Conservation (phyloP, 768 basidiomycete genomes). For the Lactarius hatsudake region DNA sequence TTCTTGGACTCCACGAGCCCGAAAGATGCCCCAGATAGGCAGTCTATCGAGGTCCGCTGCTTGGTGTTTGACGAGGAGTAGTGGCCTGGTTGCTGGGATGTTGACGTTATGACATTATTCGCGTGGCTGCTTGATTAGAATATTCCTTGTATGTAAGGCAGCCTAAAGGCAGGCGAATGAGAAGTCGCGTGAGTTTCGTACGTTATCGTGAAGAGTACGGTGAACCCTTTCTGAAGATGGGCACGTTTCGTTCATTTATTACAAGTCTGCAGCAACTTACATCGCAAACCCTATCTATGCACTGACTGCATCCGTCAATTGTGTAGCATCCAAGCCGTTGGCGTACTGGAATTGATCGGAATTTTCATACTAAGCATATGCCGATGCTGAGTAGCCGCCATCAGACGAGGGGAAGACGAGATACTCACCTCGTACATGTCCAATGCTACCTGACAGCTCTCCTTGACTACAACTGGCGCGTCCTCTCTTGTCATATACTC, state of each 20-base stretch:
- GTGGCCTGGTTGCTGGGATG: not conserved
- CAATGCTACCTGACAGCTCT: conserved; percentile 94
- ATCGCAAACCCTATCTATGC: conserved; percentile 29
- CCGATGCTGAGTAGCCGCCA: not conserved
- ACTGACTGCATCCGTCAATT: conserved; percentile 25
- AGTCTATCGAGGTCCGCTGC: conserved; percentile 45
- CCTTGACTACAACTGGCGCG: conserved; percentile 84
- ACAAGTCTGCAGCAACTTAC: conserved; percentile 6
- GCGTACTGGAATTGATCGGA: conserved; percentile 82
- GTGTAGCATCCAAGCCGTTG: conserved; percentile 40
- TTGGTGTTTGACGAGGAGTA: conserved; percentile 44
- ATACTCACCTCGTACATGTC: conserved; percentile 91
- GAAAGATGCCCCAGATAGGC: conserved; percentile 37
- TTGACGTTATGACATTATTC: not conserved
- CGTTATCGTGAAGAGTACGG: not conserved
- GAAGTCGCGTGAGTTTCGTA: not conserved
- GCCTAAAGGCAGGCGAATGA: not conserved
- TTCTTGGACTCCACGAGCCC: conserved; percentile 40
- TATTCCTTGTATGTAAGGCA: not conserved
- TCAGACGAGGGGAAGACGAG: not conserved
- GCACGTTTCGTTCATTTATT: not conserved
- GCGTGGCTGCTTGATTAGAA: not conserved
- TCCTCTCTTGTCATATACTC: conserved; percentile 81
- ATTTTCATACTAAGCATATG: conserved; percentile 61
- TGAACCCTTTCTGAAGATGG: not conserved